A percentile compares a stretch with the other conserved stretches of the same genome.
These are phyloP conservation scores for Eleusine coracana DNA, from an alignment of 176 grass and related monocot species.

Conservation along the genomic window DNA sequence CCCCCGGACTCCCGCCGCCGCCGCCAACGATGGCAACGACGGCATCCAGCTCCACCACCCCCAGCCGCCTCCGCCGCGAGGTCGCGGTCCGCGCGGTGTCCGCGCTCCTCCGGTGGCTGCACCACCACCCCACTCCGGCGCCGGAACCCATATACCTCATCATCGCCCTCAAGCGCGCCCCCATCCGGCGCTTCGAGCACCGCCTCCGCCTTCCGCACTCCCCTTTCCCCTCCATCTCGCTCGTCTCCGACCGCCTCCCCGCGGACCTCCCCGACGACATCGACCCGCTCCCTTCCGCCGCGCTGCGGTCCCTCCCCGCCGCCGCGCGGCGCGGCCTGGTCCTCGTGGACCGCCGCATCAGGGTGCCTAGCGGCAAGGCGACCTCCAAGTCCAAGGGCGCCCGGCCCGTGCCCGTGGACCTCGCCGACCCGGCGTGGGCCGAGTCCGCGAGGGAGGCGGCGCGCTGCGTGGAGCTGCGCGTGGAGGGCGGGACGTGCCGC, in stretches of 20 bases:
- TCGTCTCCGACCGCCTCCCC: conserved; percentile 44
- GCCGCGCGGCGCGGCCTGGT: conserved; percentile 52
- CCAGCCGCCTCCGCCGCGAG: conserved; percentile 40
- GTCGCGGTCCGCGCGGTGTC: conserved; percentile 49
- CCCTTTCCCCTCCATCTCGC: conserved; percentile 49
- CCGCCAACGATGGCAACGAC: conserved; percentile 17
- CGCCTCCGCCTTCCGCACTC: conserved; percentile 54
- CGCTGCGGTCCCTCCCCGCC: conserved; percentile 45
- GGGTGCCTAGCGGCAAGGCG: conserved; percentile 32
- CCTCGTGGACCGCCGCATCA: conserved; percentile 55
- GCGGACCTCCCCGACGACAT: conserved; percentile 43
- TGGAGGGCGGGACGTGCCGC: conserved; percentile 57
- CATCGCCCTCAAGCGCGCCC: conserved; percentile 47
- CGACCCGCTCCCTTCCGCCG: conserved; percentile 45
- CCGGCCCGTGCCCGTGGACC: conserved; percentile 48
- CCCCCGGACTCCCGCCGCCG: conserved; percentile 13
- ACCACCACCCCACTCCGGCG: conserved; percentile 35
- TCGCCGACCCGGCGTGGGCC: conserved; percentile 44
- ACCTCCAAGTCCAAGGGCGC: conserved; percentile 39
- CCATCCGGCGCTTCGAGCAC: conserved; percentile 51
- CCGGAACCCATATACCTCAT: conserved; percentile 60
- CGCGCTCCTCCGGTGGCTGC: conserved; percentile 61
- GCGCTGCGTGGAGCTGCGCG: conserved; percentile 36
- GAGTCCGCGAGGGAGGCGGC: conserved; percentile 43
- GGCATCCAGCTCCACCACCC: not conserved